Evolutionary conservation across 495 filamentous ascomycete genomes (phyloP).

Genomic region (Pseudomonodictys pantanalensis): DNA sequence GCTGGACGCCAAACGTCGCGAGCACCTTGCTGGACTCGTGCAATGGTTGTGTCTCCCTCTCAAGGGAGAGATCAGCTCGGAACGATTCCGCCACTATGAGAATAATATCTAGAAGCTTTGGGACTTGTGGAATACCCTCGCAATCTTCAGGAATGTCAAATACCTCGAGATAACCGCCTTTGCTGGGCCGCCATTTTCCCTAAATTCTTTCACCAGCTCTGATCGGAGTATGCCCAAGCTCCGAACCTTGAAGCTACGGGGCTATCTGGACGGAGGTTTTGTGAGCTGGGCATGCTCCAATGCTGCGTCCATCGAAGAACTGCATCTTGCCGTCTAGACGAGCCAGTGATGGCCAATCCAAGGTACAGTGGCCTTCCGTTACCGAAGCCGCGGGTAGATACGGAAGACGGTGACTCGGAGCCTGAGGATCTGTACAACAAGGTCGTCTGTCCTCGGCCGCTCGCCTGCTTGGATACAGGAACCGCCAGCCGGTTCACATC

Average conservation of each 20-base stretch:
- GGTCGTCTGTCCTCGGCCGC: neutral
- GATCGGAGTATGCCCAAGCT: neutral
- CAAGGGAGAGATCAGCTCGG: neutral
- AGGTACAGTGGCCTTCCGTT: neutral
- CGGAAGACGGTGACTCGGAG: neutral
- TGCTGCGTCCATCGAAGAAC: neutral
- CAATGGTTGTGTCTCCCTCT: neutral
- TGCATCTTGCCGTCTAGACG: neutral
- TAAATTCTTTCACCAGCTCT: neutral
- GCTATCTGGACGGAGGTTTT: neutral
- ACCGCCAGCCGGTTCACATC: neutral
- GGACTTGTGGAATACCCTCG: neutral
- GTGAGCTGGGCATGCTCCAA: neutral
- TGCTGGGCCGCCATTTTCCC: neutral
- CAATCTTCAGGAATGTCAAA: neutral
- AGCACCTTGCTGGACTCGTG: neutral
- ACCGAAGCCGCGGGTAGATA: neutral
- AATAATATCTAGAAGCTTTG: neutral
- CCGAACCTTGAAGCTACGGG: neutral
- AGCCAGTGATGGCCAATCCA: neutral
- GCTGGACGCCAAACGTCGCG: neutral
- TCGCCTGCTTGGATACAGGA: neutral
- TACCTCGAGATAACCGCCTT: neutral
- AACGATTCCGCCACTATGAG: too few species aligned
- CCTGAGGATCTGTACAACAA: neutral